Base-by-base conservation (phyloP, 2,329 filamentous ascomycete genomes). In the Calonectria henricotiae region DNA sequence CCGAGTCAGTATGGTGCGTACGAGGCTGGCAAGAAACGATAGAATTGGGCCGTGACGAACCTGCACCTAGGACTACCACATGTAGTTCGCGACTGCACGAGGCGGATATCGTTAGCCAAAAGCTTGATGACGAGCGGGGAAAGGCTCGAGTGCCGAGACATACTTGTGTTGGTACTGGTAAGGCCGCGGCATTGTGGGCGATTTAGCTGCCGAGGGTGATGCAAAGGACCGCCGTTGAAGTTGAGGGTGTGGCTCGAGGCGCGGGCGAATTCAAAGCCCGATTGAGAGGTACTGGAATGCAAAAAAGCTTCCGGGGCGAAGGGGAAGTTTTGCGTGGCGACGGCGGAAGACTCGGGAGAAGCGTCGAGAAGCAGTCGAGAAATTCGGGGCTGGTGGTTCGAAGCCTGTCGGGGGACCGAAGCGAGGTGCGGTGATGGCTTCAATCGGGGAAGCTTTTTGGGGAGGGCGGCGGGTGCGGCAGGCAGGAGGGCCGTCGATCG, bases 11-110 rank as follows among this genome's bases (percentile, higher is more conserved):
- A 74, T 73, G 73, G 35, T 25, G 62, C 47, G 62, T 70, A 71
- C 30, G 61, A 67, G 68, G 74, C 70, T 51, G 46, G 32, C 60
- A 39, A 54, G 46, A 27, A 35, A 64, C 41, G 41, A 39, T 37
- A 67, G n/a, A 61, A 43, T 27, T 69, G 72, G 71, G 68, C 62
- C 67, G 68, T 67, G 66, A 84, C 89, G 80, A 84, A 93, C 92
- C 93, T 85, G 93, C 92, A 81, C 93, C 93, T 76, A 95, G 86
- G 73, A 95, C 93, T 77, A 95, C 93, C 80, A 95, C 92, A 82
- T 95, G 91, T 80, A 94, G 94, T 85, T 95, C 93, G 79, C 92
- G 90, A 83, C 91, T 93, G 74, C 37, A 72, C 39, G 51, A 64
- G 67, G 27, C 27, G 44, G 46, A 54, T 17, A 55, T 23, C 60